phyloP scores from a whole-genome alignment of 2,329 filamentous ascomycete genomes.

The Ophiostoma quercus region DNA sequence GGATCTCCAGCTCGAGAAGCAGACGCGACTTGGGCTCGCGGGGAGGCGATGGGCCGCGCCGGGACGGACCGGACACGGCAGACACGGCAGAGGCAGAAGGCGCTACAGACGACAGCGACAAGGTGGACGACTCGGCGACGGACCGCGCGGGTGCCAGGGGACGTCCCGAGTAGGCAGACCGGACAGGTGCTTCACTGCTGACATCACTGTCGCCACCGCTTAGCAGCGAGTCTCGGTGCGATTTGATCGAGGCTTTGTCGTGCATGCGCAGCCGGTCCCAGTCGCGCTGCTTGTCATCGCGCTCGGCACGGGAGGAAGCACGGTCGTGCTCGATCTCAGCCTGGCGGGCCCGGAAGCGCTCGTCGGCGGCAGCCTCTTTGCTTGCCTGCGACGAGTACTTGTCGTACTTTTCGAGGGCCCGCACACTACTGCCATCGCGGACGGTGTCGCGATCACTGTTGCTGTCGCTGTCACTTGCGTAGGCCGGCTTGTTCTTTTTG shows the following conservation, averaged over 20 bases:
- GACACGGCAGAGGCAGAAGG: background rate
- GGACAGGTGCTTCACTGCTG: background rate
- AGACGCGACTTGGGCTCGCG: background rate
- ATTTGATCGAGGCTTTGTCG: conserved; percentile 21
- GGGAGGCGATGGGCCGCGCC: background rate
- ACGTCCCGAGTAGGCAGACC: background rate
- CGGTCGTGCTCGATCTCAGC: conserved; percentile 18
- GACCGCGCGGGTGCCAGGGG: background rate
- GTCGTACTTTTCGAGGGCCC: background rate
- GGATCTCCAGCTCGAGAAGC: conserved; percentile 21
- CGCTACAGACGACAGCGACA: background rate
- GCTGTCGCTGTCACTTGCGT: conserved; percentile 4
- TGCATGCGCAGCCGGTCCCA: conserved; percentile 23
- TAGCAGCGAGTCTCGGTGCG: background rate
- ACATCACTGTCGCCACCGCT: background rate
- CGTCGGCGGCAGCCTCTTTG: conserved; percentile 11
- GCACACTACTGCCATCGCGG: background rate
- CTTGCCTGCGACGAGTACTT: background rate
- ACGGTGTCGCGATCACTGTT: conserved; percentile 10
- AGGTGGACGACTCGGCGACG: background rate
- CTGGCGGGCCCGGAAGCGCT: conserved; percentile 16
- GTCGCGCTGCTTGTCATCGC: conserved; percentile 19
- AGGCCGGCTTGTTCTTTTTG: background rate
- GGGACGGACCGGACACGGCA: background rate
- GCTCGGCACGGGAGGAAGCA: background rate